Conservation (phyloP, 495 filamentous ascomycete genomes). For the Aspergillus ostianus region DNA sequence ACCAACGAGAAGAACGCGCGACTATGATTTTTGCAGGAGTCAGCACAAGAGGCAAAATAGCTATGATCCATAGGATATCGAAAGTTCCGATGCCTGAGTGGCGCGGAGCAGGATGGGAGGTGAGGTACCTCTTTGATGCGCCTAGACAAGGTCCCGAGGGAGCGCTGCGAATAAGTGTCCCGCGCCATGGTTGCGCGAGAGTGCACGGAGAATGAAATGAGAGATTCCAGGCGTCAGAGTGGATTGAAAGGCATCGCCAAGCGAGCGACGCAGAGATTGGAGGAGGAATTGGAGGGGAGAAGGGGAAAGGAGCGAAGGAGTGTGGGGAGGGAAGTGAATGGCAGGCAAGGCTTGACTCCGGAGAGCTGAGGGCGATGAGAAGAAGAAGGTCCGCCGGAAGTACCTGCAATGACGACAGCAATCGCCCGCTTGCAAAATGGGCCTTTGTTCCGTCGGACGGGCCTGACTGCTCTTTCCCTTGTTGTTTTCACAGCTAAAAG, state of each 20-base stretch:
- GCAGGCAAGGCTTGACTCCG: constrained; percentile 8
- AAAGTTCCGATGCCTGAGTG: background rate
- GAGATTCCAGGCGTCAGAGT: constrained; percentile 4
- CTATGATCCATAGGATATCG: too few species aligned
- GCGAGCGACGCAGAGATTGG: constrained; percentile 7
- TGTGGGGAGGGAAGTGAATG: constrained; percentile 15
- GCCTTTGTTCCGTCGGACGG: too few species aligned
- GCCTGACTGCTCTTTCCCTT: too few species aligned
- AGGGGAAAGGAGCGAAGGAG: constrained; percentile 16
- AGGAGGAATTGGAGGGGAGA: constrained; percentile 16
- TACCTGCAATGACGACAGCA: background rate
- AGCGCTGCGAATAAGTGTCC: constrained; percentile 58
- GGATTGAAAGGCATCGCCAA: constrained; percentile 21
- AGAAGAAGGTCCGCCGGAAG: background rate
- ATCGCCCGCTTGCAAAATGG: background rate
- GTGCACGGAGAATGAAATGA: constrained; percentile 9
- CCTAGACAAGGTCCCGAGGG: constrained; percentile 57
- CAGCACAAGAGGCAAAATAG: background rate
- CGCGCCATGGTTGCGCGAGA: constrained; percentile 44
- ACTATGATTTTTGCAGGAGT: constrained; percentile 45
- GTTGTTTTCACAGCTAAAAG: too few species aligned
- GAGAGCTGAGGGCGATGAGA: background rate
- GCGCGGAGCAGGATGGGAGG: background rate
- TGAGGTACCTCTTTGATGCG: constrained; percentile 63
- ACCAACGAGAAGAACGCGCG: constrained; percentile 89